Evolutionary conservation across 2,329 filamentous ascomycete species (phyloP).

Genomic region (Meredithiella fracta): DNA sequence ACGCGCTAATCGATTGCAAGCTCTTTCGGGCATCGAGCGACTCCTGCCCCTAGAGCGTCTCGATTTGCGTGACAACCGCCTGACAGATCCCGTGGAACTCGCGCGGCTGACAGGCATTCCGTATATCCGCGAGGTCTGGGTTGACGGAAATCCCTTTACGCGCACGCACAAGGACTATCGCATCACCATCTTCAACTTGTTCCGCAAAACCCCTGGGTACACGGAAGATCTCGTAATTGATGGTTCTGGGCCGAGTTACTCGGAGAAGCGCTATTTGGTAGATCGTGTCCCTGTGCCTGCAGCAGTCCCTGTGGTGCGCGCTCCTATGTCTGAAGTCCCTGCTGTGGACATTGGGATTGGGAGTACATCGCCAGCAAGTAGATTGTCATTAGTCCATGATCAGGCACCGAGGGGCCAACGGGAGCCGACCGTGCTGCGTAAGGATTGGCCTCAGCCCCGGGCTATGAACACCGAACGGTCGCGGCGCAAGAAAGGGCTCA

Average conservation of each 20-base stretch:
- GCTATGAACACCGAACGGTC: conserved; percentile 44
- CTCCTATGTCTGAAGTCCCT: conserved; percentile 43
- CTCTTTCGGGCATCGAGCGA: conserved; percentile 78
- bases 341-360: conserved; percentile 36
- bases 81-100: conserved; percentile 82
- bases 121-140: conserved; percentile 82
- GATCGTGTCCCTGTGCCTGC: conserved; percentile 65
- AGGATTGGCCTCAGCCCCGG: conserved; percentile 38
- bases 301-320: conserved; percentile 62
- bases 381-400: conserved; percentile 41
- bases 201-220: conserved; percentile 77
- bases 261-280: conserved; percentile 68
- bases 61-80: conserved; percentile 75
- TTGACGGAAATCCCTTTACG: conserved; percentile 80
- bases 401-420: conserved; percentile 16
- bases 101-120: conserved; percentile 80
- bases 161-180: conserved; percentile 75
- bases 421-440: conserved; percentile 29
- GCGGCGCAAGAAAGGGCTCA: conserved; percentile 23
- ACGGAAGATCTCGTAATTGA: conserved; percentile 85
- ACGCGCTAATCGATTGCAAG: conserved; percentile 70
- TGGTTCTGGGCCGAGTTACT: conserved; percentile 62
- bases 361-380: conserved; percentile 28
- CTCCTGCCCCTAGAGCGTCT: conserved; percentile 76
- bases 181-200: conserved; percentile 87